A percentile compares a stretch with the other conserved stretches of the same genome.
Evolutionary conservation across 2,329 filamentous ascomycete genomes (phyloP).

Genomic region (Microdochium trichocladiopsis): DNA sequence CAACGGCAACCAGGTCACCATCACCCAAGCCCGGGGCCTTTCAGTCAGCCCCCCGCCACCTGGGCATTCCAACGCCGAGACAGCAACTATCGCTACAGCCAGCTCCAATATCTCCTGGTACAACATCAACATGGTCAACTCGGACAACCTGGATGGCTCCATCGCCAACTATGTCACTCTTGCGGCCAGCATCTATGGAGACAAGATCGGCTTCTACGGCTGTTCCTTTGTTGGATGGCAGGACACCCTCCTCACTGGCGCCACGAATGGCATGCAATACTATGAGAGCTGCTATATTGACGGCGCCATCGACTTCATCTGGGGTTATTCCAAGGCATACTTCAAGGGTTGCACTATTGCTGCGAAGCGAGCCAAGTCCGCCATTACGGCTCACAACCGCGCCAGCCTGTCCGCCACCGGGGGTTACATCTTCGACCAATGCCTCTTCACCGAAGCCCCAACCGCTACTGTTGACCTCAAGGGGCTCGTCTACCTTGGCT

Average conservation of each 20-base stretch:
- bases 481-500: constrained; percentile 42
- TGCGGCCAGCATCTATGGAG: constrained; percentile 35
- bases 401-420: constrained; percentile 23
- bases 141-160: constrained; percentile 27
- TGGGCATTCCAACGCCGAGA: constrained; percentile 39
- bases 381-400: constrained; percentile 40
- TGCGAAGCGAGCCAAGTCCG: constrained; percentile 15
- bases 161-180: constrained; percentile 33
- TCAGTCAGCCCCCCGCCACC: constrained; percentile 11
- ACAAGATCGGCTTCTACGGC: constrained; percentile 38
- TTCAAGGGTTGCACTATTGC: constrained; percentile 26
- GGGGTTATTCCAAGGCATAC: constrained; percentile 34
- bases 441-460: constrained; percentile 29
- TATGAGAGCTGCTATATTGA: constrained; percentile 35
- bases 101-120: constrained; percentile 36
- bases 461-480: constrained; percentile 25
- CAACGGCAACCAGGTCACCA: constrained; percentile 42
- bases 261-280: constrained; percentile 36
- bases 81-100: constrained; percentile 25
- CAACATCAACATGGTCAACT: constrained; percentile 49
- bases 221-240: constrained; percentile 38
- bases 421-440: constrained; percentile 39
- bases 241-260: constrained; percentile 35
- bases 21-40: constrained; percentile 35
- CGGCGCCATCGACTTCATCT: constrained; percentile 44